A percentile compares a stretch with the other conserved stretches of the same genome.
Evolutionary conservation across 441 rosid species (phyloP).

Genomic region (Eugenia klotzschiana): DNA sequence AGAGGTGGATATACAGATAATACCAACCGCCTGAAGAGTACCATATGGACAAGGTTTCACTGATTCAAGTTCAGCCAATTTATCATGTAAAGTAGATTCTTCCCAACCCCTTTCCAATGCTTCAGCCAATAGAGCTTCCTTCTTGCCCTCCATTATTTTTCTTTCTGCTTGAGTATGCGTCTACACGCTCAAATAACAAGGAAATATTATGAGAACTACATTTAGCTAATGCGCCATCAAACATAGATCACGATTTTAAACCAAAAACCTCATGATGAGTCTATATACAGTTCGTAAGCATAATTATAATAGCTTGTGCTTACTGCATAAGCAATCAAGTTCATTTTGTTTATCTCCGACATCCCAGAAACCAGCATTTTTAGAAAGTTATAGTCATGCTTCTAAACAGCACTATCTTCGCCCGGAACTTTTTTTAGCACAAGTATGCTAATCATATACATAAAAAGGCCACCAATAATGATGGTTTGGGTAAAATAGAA

Average conservation of each 20-base stretch:
- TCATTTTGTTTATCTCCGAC: neutral
- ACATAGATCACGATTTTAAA: neutral
- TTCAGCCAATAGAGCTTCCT: slow-evolving; percentile 36
- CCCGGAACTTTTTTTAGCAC: neutral
- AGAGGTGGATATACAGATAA: neutral
- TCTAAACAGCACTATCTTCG: neutral
- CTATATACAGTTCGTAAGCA: neutral
- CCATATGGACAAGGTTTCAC: slow-evolving; percentile 44
- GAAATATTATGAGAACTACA: neutral
- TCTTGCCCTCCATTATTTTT: slow-evolving; percentile 42
- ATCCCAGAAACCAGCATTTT: neutral
- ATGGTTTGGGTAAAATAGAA: neutral
- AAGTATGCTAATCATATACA: neutral
- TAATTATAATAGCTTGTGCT: neutral
- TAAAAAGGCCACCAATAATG: neutral
- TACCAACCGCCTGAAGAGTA: slow-evolving; percentile 43
- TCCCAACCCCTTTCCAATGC: slow-evolving; percentile 26
- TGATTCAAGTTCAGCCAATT: slow-evolving; percentile 42
- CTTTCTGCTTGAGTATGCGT: slow-evolving; percentile 68
- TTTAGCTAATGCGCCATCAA: neutral
- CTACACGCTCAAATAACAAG: slow-evolving; percentile 5
- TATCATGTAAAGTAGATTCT: slow-evolving; percentile 22
- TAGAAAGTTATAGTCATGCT: neutral
- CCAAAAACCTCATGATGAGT: neutral
- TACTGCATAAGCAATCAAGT: neutral